These are phyloP conservation scores for Xylaria telfairii DNA, from an alignment of 495 filamentous ascomycete species.

Conservation along the genomic window DNA sequence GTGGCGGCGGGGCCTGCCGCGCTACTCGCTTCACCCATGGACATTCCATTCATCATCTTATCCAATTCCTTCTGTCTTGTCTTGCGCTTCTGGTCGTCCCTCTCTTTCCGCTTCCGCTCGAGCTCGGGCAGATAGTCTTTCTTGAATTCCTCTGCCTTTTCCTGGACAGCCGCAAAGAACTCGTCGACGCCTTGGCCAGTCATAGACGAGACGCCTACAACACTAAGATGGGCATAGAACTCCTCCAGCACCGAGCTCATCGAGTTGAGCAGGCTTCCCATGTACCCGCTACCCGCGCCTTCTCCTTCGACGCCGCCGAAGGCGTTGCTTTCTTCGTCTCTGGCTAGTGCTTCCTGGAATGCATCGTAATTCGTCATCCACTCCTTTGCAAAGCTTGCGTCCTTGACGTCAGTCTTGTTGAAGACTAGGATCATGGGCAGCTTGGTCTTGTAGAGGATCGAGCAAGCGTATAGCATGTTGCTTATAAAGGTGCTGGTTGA, in stretches of 20 bases:
- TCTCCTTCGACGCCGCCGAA: conserved; percentile 78
- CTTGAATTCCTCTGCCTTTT: conserved; percentile 89
- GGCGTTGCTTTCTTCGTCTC: conserved; percentile 78
- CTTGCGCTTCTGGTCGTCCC: conserved; percentile 73
- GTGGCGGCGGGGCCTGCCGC: conserved; percentile 38
- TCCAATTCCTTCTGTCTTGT: conserved; percentile 79
- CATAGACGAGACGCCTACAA: conserved; percentile 93
- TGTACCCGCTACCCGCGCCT: conserved; percentile 82
- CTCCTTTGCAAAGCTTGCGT: conserved; percentile 90
- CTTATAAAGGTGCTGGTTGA: conserved; percentile 98
- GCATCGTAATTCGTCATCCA: conserved; percentile 99
- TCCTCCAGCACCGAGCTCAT: conserved; percentile 98
- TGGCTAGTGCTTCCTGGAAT: conserved; percentile 83
- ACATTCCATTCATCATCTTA: conserved; percentile 94
- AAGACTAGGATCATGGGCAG: conserved; percentile 98
- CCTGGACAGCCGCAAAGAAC: conserved; percentile 86
- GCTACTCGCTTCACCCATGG: conserved; percentile 56
- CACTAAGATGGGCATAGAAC: conserved; percentile 90
- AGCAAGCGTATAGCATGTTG: conserved; percentile 99
- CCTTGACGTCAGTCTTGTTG: conserved; percentile 96
- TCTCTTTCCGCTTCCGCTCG: conserved; percentile 74
- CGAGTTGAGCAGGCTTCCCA: conserved; percentile 93
- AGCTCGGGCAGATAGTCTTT: conserved; percentile 92
- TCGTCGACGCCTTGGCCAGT: conserved; percentile 89
- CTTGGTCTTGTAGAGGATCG: conserved; percentile 97